These are phyloP conservation scores for Lyophyllum decastes DNA, from an alignment of 768 basidiomycete genomes.

Conservation along the genomic window DNA sequence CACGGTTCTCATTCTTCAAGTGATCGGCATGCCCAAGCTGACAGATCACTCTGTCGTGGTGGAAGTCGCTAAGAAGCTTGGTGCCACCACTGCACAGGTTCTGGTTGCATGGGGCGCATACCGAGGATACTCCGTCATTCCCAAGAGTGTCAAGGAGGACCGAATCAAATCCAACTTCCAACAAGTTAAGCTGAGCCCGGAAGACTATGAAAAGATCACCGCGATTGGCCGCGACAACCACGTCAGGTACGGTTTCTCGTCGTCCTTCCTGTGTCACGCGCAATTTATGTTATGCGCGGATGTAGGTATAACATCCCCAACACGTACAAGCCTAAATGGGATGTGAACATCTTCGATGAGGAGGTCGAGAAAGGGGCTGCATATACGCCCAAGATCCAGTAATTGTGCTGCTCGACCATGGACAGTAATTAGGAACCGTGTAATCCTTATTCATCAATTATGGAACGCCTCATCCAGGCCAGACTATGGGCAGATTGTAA, in stretches of 20 bases:
- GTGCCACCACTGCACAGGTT: slow-evolving; percentile 76
- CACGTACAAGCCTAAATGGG: slow-evolving; percentile 63
- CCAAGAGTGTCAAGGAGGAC: slow-evolving; percentile 75
- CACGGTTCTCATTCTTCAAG: slow-evolving; percentile 29
- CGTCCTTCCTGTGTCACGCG: background rate
- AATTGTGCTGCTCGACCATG: background rate
- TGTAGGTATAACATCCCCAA: slow-evolving; percentile 66
- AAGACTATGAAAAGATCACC: slow-evolving; percentile 64
- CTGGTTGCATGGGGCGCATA: slow-evolving; percentile 79
- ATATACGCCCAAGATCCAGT: slow-evolving; percentile 33
- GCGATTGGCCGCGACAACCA: slow-evolving; percentile 50
- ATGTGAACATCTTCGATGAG: slow-evolving; percentile 72
- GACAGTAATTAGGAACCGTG: background rate
- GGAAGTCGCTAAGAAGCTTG: slow-evolving; percentile 62
- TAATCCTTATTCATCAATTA: slow-evolving; percentile 13
- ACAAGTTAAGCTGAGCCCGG: slow-evolving; percentile 65
- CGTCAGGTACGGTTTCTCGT: slow-evolving; percentile 32
- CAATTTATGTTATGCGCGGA: background rate
- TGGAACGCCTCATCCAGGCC: background rate
- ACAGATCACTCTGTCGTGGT: slow-evolving; percentile 66
- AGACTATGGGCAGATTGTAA: background rate
- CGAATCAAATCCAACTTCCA: slow-evolving; percentile 80
- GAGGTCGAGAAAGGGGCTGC: slow-evolving; percentile 49
- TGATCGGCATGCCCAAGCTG: slow-evolving; percentile 61
- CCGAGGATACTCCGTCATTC: slow-evolving; percentile 81